A percentile compares a stretch with the other conserved stretches of the same genome.
Conservation (phyloP, 805 yeast genomes). For the Metschnikowia aberdeeniae region DNA sequence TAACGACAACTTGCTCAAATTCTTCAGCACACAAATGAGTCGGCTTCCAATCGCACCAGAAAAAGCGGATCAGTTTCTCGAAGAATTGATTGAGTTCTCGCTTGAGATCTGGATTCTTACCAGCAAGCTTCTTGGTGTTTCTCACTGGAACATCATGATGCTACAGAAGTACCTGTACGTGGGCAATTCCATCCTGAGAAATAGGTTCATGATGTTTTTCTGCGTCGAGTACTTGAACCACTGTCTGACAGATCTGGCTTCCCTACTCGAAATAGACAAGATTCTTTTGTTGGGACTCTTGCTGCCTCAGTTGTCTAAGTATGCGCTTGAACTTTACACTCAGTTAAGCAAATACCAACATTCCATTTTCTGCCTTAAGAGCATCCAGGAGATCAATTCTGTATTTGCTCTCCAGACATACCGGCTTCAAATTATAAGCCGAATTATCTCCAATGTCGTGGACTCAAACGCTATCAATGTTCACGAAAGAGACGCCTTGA, state of each 20-base stretch:
- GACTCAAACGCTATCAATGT: not conserved
- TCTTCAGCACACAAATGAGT: slow-evolving; percentile 32
- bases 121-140: slow-evolving; percentile 15
- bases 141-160: slow-evolving; percentile 35
- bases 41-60: slow-evolving; percentile 28
- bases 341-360: slow-evolving; percentile 15
- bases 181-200: slow-evolving; percentile 37
- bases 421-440: slow-evolving; percentile 18
- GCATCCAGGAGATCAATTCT: slow-evolving; percentile 18
- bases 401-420: slow-evolving; percentile 19
- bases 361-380: slow-evolving; percentile 19
- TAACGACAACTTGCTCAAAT: slow-evolving; percentile 8
- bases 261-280: slow-evolving; percentile 13
- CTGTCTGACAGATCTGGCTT: slow-evolving; percentile 15
- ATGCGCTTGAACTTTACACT: slow-evolving; percentile 22
- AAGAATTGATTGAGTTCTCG: slow-evolving; percentile 22
- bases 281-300: slow-evolving; percentile 24
- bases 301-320: slow-evolving; percentile 23
- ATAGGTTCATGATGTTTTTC: slow-evolving; percentile 27
- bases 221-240: slow-evolving; percentile 24
- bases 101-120: slow-evolving; percentile 30
- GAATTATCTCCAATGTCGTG: slow-evolving; percentile 20
- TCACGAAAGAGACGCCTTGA: slow-evolving; percentile 14
- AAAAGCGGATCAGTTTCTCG: slow-evolving; percentile 20
- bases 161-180: slow-evolving; percentile 37